A percentile compares a stretch with the other conserved stretches of the same genome.
These are phyloP conservation scores for Plasmodium gallinaceum DNA, from an alignment of 169 alveolate genomes.

Conservation along the genomic window DNA sequence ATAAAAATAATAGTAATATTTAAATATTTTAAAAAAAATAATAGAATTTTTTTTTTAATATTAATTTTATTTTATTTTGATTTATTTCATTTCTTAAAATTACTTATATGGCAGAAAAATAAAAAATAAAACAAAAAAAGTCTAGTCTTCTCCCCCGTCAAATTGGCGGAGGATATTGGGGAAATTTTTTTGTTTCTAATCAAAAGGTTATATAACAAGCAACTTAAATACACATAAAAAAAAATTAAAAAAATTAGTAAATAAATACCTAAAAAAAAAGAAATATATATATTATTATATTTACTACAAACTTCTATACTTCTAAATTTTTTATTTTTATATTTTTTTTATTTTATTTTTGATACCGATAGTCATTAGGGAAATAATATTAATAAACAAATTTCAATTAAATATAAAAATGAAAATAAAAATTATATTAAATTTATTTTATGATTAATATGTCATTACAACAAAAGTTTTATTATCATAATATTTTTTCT, in stretches of 20 bases:
- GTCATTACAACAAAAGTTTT: too few relatives aligned
- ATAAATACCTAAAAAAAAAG: conserved; percentile 33
- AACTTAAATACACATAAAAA: conserved; percentile 42
- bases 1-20: neutral
- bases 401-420: neutral
- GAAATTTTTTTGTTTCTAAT: conserved; percentile 44
- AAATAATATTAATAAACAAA: neutral
- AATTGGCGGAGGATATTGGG: conserved; percentile 60
- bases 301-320: neutral
- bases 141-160: conserved; percentile 74
- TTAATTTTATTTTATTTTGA: neutral
- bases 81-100: neutral
- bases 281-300: neutral
- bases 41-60: neutral
- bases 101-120: conserved; percentile 66
- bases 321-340: neutral
- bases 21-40: neutral
- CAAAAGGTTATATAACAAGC: conserved; percentile 23
- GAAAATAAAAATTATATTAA: too few relatives aligned
- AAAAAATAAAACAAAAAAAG: conserved; percentile 46
- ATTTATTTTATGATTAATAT: too few relatives aligned
- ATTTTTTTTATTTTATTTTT: neutral
- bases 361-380: conserved; percentile 18
- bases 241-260: conserved; percentile 29
- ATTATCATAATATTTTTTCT: too few relatives aligned